Conservation (phyloP, 371 early-diverging fungal genomes). For the Mortierella sp. region DNA sequence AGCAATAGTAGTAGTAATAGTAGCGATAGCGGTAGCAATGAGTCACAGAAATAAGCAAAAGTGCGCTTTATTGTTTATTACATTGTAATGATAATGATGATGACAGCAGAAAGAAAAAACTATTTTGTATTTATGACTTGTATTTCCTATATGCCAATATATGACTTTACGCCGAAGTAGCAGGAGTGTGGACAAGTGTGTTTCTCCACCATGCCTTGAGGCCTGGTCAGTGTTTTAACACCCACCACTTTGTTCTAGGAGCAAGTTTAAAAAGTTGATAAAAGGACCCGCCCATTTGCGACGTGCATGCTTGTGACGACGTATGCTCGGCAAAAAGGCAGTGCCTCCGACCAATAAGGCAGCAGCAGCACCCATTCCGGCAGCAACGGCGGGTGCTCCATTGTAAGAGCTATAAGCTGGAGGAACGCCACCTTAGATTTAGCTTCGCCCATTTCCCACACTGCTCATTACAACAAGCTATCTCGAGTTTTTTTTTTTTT, state of each 20-base stretch:
- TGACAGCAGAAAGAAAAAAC: no score
- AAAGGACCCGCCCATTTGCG: not conserved
- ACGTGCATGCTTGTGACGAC: conserved; percentile 2
- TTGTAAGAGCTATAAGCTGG: not conserved
- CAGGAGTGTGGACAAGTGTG: no score
- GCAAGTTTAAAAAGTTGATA: not conserved
- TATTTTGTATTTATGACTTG: no score
- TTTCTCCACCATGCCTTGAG: no score
- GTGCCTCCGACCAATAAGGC: conserved; percentile 8
- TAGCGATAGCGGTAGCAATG: conserved; percentile 1
- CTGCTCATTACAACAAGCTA: no score
- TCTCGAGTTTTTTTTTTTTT: no score
- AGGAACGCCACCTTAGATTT: conserved; percentile 1
- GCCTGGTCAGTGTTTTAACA: no score
- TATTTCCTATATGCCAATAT: no score
- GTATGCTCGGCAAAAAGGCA: not conserved
- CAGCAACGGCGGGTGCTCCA: not conserved
- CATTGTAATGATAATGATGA: no score
- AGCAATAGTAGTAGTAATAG: not conserved
- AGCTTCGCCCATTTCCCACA: not conserved
- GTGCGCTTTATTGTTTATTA: no score
- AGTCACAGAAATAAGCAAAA: conserved; percentile 7
- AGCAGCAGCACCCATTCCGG: conserved; percentile 6
- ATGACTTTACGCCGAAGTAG: no score
- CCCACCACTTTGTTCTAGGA: no score